Evolutionary conservation across 805 yeast species (phyloP).

Genomic region (Yamadazyma akitaensis): DNA sequence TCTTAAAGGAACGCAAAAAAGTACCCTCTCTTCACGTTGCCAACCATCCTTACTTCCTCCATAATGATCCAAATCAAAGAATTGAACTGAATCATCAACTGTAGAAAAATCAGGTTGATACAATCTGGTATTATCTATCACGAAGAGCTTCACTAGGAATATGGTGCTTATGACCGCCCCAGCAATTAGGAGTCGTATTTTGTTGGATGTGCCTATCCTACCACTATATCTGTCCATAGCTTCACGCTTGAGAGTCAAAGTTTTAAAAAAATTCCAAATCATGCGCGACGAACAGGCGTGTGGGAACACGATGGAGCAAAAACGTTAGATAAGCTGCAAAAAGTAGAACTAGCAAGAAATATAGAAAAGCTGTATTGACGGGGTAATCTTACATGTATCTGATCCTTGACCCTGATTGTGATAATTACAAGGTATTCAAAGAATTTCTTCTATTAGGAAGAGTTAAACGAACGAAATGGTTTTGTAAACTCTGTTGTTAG

Average conservation of each 20-base stretch:
- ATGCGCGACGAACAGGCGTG: not conserved
- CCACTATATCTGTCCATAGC: slow-evolving; percentile 1
- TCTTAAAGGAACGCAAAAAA: slow-evolving; percentile 85
- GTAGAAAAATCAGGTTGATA: slow-evolving; percentile 33
- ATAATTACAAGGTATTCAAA: no score
- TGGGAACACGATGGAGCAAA: not conserved
- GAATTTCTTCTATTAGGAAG: no score
- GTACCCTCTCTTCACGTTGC: slow-evolving; percentile 73
- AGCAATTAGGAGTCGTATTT: slow-evolving; percentile 9
- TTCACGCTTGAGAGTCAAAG: not conserved
- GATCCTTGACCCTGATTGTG: no score
- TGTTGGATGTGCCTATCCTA: slow-evolving; percentile 9
- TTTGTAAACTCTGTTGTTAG: no score
- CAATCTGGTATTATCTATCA: slow-evolving; percentile 10
- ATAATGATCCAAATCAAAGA: slow-evolving; percentile 68
- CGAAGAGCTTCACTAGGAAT: slow-evolving; percentile 15
- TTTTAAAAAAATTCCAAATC: not conserved
- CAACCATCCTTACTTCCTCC: slow-evolving; percentile 71
- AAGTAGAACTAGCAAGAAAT: not conserved
- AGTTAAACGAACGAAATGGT: no score
- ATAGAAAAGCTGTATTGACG: not conserved
- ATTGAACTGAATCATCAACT: slow-evolving; percentile 46
- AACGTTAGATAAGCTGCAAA: not conserved
- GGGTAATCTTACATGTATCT: no score
- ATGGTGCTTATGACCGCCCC: slow-evolving; percentile 11